Percentiles rank a stretch among this genome's conserved stretches.
phyloP scores from a whole-genome alignment of 2,329 filamentous ascomycete genomes.

The Phyllosticta citriasiana region DNA sequence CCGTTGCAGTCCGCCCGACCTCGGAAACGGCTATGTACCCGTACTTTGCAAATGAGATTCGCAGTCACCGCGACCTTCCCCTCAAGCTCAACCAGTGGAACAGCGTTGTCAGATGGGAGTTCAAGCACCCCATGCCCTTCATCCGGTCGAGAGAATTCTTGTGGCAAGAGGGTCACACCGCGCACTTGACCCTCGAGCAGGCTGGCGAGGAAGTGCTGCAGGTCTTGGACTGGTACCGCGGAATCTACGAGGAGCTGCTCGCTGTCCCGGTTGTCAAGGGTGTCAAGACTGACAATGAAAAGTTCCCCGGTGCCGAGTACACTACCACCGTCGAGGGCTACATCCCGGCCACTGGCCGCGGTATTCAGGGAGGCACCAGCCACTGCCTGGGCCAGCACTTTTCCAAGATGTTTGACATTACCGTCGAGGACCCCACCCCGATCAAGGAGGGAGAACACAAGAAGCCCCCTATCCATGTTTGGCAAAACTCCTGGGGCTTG shows the following conservation, averaged over 20 bases:
- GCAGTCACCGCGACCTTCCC: constrained; percentile 88
- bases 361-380: constrained; percentile 92
- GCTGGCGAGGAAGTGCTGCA: constrained; percentile 80
- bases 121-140: constrained; percentile 82
- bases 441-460: constrained; percentile 61
- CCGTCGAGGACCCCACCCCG: constrained; percentile 72
- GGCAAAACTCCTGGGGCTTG: constrained; percentile 99
- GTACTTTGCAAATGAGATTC: constrained; percentile 95
- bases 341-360: constrained; percentile 88
- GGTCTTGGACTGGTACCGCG: constrained; percentile 87
- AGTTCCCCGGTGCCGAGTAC: constrained; percentile 93
- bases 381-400: constrained; percentile 97
- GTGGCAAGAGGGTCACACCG: constrained; percentile 96
- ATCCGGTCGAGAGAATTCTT: constrained; percentile 88
- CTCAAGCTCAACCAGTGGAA: constrained; percentile 97
- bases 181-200: constrained; percentile 73
- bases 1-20: constrained; percentile 59
- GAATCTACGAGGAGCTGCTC: constrained; percentile 85
- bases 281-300: constrained; percentile 93
- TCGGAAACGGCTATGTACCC: constrained; percentile 83
- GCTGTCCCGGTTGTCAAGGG: constrained; percentile 93
- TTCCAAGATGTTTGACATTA: constrained; percentile 98
- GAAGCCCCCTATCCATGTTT: constrained; percentile 61
- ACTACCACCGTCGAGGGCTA: constrained; percentile 96
- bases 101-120: constrained; percentile 90